Percentiles rank a stretch among this genome's conserved stretches.
Conservation (phyloP, 352 stramenopile genomes). For the Thraustotheca clavata region DNA sequence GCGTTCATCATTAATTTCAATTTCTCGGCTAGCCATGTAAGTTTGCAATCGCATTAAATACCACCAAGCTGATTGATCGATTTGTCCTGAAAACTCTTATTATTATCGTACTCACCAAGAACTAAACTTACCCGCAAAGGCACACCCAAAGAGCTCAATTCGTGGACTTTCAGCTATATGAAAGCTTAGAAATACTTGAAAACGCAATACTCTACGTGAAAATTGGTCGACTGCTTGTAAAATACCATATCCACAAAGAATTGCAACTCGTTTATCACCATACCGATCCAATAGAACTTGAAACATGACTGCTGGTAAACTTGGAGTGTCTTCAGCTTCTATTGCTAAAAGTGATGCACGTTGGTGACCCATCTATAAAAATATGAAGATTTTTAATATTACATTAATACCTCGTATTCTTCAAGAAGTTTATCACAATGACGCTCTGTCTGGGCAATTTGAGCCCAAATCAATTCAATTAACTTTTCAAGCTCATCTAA, state of each 20-base stretch:
- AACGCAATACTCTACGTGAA: neutral
- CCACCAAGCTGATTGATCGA: conserved; percentile 20
- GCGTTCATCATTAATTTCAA: conserved; percentile 11
- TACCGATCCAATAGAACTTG: conserved; percentile 4
- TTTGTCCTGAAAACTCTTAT: neutral
- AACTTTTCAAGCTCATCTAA: conserved; percentile 4
- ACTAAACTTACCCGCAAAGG: conserved; percentile 3
- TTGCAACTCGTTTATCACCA: conserved; percentile 7
- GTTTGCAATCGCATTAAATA: conserved; percentile 12
- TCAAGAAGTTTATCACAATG: neutral
- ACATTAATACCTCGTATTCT: conserved; percentile 2
- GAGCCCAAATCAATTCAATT: neutral
- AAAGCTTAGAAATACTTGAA: neutral
- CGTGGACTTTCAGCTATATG: conserved; percentile 3
- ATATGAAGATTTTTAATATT: neutral
- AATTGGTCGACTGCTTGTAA: conserved; percentile 6
- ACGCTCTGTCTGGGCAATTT: conserved; percentile 3
- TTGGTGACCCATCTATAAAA: neutral
- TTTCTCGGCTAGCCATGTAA: neutral
- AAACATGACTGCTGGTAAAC: neutral
- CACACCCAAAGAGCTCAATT: conserved; percentile 11
- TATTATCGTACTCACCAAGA: neutral
- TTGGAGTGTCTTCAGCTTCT: neutral
- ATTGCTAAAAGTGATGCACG: neutral
- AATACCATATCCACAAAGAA: neutral